Conservation (phyloP, 75 land plant species). For the Pinus tabuliformis region DNA sequence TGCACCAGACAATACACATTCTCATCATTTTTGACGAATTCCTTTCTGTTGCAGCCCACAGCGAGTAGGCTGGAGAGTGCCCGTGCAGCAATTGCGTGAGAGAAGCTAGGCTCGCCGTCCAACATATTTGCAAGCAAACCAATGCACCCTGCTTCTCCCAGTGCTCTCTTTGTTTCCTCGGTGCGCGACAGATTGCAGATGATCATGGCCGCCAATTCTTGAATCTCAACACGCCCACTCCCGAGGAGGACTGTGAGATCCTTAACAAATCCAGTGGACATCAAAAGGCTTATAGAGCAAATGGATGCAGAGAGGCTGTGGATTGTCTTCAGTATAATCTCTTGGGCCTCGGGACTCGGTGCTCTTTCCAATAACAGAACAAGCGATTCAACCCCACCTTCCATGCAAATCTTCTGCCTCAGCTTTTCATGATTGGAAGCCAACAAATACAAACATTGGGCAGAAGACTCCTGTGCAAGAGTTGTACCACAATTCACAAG, state of each 20-base stretch:
- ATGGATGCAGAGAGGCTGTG: conserved; percentile 38
- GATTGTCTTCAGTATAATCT: conserved; percentile 44
- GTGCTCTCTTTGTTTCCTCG: conserved; percentile 34
- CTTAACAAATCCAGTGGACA: conserved; percentile 40
- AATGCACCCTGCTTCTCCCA: conserved; percentile 74
- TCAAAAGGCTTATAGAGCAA: conserved; percentile 16
- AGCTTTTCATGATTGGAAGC: conserved; percentile 43
- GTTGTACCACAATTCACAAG: conserved; percentile 50
- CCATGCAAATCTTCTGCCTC: conserved; percentile 24
- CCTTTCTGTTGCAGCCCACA: conserved; percentile 37
- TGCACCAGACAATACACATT: conserved; percentile 39
- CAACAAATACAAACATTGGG: conserved; percentile 47
- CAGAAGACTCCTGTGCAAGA: conserved; percentile 43
- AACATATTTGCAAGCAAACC: conserved; percentile 49
- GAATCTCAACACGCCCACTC: conserved; percentile 29
- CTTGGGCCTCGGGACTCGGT: conserved; percentile 33
- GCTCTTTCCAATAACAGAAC: conserved; percentile 40
- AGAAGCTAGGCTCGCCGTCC: conserved; percentile 42
- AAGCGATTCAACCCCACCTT: conserved; percentile 56
- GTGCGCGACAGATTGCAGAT: conserved; percentile 28
- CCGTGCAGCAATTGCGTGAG: conserved; percentile 55
- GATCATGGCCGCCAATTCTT: conserved; percentile 43
- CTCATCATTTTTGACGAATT: conserved; percentile 49
- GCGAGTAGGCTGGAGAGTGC: conserved; percentile 44
- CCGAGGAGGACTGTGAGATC: conserved; percentile 35